Conservation (phyloP, 495 filamentous ascomycete genomes). For the Saxophila tyrrhenica region DNA sequence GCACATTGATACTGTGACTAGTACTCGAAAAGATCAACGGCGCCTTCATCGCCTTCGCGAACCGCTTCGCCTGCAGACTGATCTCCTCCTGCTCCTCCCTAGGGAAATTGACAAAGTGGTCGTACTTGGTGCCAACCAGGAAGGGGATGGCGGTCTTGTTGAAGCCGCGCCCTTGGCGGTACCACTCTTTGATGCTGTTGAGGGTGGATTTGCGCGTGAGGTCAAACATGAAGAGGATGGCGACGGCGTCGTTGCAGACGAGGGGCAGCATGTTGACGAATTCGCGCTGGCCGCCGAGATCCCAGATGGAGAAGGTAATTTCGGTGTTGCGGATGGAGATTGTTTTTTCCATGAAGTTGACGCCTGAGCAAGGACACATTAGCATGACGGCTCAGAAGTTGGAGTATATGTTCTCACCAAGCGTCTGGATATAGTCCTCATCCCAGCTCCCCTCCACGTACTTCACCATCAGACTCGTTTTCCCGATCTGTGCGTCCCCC, state of each 20-base stretch:
- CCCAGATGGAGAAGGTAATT: slow-evolving; percentile 99
- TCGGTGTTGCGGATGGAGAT: slow-evolving; percentile 99
- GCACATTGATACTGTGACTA: slow-evolving; percentile 97
- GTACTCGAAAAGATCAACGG: slow-evolving; percentile 96
- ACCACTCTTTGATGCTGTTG: slow-evolving; percentile 99
- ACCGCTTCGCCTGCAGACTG: slow-evolving; percentile 88
- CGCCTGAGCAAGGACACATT: slow-evolving; percentile 37
- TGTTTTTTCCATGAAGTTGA: slow-evolving; percentile 99
- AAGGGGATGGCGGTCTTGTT: slow-evolving; percentile 99
- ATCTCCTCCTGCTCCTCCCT: slow-evolving; percentile 97
- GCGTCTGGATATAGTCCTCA: slow-evolving; percentile 97
- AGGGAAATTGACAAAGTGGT: slow-evolving; percentile 97
- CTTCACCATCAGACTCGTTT: slow-evolving; percentile 98
- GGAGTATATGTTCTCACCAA: slow-evolving; percentile 47
- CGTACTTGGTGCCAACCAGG: slow-evolving; percentile 93
- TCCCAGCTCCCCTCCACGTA: slow-evolving; percentile 99
- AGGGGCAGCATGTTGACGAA: slow-evolving; percentile 99
- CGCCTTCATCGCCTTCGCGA: slow-evolving; percentile 96
- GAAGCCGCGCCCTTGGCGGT: slow-evolving; percentile 91
- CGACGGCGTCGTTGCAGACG: slow-evolving; percentile 96
- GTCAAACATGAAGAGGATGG: slow-evolving; percentile 99
- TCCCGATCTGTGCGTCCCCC: slow-evolving; percentile 96
- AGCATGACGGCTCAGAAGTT: no score
- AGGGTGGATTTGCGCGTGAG: slow-evolving; percentile 94
- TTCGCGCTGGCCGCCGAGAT: slow-evolving; percentile 92